Evolutionary conservation across 2,329 filamentous ascomycete species (phyloP).

Genomic region (Talaromyces amestolkiae): DNA sequence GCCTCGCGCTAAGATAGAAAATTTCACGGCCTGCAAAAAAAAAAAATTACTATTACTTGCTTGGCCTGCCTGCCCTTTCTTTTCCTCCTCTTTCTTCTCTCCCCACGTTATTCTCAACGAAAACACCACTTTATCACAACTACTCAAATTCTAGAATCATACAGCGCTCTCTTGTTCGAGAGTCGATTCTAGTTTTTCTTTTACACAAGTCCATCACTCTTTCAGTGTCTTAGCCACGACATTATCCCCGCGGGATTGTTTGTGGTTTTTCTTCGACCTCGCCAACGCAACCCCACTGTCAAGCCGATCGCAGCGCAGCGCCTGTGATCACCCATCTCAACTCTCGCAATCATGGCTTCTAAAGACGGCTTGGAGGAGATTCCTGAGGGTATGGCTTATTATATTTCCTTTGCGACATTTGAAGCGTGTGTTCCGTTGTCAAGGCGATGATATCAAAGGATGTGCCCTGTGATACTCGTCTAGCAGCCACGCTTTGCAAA

Average conservation of each 20-base stretch:
- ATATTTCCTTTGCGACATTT: neutral
- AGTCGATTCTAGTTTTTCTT: constrained; percentile 36
- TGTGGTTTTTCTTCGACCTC: constrained; percentile 29
- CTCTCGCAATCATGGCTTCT: constrained; percentile 89
- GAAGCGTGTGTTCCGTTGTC: neutral
- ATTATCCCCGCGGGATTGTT: constrained; percentile 32
- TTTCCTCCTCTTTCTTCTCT: constrained; percentile 25
- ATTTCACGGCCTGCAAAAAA: constrained; percentile 24
- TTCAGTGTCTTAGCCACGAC: constrained; percentile 27
- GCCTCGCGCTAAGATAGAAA: constrained; percentile 29
- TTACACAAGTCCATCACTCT: constrained; percentile 18
- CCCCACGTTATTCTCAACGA: constrained; percentile 24
- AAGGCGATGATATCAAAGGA: constrained; percentile 8
- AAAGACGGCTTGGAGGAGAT: constrained; percentile 99
- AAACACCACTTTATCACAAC: constrained; percentile 24
- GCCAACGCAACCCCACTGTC: constrained; percentile 31
- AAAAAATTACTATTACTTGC: constrained; percentile 20
- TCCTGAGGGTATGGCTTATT: constrained; percentile 73
- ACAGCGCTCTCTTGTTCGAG: constrained; percentile 33
- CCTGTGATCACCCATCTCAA: constrained; percentile 62
- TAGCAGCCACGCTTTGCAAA: constrained; percentile 3
- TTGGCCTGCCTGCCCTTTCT: constrained; percentile 14
- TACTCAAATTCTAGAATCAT: constrained; percentile 29
- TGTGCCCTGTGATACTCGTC: neutral
- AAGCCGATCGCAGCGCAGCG: constrained; percentile 68